phyloP scores from a whole-genome alignment of 1,284 basidiomycete species.

The Ganoderma resinaceum region DNA sequence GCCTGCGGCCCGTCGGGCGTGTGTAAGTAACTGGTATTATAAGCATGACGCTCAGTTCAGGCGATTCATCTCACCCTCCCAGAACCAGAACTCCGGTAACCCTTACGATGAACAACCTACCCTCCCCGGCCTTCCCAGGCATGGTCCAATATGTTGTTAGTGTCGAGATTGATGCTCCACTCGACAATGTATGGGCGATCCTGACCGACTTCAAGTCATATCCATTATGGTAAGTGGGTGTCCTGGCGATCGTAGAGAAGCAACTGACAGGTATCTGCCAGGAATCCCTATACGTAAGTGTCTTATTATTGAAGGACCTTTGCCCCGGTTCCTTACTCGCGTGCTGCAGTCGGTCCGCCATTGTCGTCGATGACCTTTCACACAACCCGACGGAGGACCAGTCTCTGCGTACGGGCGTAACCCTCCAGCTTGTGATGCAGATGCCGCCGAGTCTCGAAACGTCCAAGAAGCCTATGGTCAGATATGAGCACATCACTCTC shows the following conservation, averaged over 20 bases:
- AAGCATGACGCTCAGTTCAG: not conserved
- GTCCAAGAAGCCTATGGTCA: slow-evolving; percentile 4
- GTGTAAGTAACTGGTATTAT: not conserved
- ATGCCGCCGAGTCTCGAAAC: slow-evolving; percentile 7
- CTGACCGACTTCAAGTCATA: slow-evolving; percentile 55
- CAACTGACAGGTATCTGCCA: slow-evolving; percentile 1
- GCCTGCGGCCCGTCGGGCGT: not conserved
- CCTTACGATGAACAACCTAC: slow-evolving; percentile 6
- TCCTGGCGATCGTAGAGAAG: not conserved
- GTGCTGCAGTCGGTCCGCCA: slow-evolving; percentile 34
- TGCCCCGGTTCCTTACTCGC: not conserved
- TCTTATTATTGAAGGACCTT: not conserved
- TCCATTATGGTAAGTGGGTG: slow-evolving; percentile 50
- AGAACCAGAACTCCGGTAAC: not conserved
- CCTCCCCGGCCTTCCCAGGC: slow-evolving; percentile 18
- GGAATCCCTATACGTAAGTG: slow-evolving; percentile 15
- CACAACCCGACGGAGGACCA: slow-evolving; percentile 7
- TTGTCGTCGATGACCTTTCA: slow-evolving; percentile 4
- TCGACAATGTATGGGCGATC: slow-evolving; percentile 53
- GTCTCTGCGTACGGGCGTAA: not conserved
- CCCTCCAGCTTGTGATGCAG: slow-evolving; percentile 8
- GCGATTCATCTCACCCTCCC: not conserved
- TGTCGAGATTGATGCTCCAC: slow-evolving; percentile 50
- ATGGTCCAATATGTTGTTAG: slow-evolving; percentile 47
- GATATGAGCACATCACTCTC: slow-evolving; percentile 5